A percentile compares a stretch with the other conserved stretches of the same genome.
These are phyloP conservation scores for Chaetoceros muelleri DNA, from an alignment of 108 stramenopile species.

Conservation along the genomic window DNA sequence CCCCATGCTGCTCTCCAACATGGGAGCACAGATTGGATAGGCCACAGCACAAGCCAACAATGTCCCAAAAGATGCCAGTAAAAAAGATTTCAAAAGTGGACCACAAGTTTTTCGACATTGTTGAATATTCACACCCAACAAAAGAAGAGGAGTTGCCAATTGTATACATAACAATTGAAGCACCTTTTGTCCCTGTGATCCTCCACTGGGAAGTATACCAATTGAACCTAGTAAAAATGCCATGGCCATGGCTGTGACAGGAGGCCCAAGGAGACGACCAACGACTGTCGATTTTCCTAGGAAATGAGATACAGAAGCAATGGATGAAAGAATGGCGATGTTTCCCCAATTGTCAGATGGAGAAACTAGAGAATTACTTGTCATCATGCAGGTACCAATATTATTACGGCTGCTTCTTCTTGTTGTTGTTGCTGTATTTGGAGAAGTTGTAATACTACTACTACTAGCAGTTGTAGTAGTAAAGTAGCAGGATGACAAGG, in stretches of 20 bases:
- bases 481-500: too few species aligned
- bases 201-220: conserved; percentile 57
- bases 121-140: conserved; percentile 63
- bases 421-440: too few species aligned
- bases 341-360: conserved; percentile 57
- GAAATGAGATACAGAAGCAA: conserved; percentile 35
- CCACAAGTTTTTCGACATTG: conserved; percentile 24
- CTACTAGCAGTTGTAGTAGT: too few species aligned
- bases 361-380: not conserved
- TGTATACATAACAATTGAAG: conserved; percentile 26
- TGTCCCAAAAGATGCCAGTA: conserved; percentile 43
- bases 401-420: too few species aligned
- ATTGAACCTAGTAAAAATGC: conserved; percentile 56
- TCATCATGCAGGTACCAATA: too few species aligned
- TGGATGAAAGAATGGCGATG: conserved; percentile 30
- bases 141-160: conserved; percentile 61
- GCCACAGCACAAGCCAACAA: conserved; percentile 43
- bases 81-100: conserved; percentile 45
- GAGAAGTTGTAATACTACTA: too few species aligned
- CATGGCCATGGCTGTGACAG: conserved; percentile 73
- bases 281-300: conserved; percentile 42
- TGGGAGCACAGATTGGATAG: conserved; percentile 15
- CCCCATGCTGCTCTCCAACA: conserved; percentile 19
- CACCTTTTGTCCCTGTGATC: conserved; percentile 10
- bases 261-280: conserved; percentile 60